Evolutionary conservation across 1,139 yeast genomes (phyloP).

Genomic region (Nakaseomyces kungkrabaensis): DNA sequence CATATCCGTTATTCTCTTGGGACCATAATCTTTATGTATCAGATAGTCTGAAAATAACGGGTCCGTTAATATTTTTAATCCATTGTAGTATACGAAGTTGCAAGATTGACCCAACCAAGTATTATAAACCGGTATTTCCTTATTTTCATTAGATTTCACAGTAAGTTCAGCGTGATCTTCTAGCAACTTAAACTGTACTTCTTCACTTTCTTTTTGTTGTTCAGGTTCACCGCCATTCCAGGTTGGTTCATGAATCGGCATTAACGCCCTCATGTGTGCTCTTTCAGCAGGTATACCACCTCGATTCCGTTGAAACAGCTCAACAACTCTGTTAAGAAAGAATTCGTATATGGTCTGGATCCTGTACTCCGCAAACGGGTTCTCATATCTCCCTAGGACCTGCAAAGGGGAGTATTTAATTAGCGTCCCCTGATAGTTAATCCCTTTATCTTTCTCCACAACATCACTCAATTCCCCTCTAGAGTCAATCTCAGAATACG

Average conservation of each 20-base stretch:
- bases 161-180: constrained; percentile 18
- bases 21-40: constrained; percentile 59
- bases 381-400: constrained; percentile 73
- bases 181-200: constrained; percentile 13
- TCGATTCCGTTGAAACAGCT: constrained; percentile 59
- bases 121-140: constrained; percentile 29
- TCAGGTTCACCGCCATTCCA: constrained; percentile 22
- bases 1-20: constrained; percentile 63
- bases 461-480: constrained; percentile 33
- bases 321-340: constrained; percentile 57
- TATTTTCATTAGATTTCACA: constrained; percentile 6
- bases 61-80: constrained; percentile 71
- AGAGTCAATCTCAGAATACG: constrained; percentile 46
- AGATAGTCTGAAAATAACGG: constrained; percentile 70
- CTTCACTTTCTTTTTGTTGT: constrained; percentile 31
- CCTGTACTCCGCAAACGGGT: constrained; percentile 86
- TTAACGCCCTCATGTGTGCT: constrained; percentile 38
- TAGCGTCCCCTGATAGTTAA: constrained; percentile 24
- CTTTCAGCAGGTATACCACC: constrained; percentile 53
- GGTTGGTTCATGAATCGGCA: constrained; percentile 50
- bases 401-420: constrained; percentile 38
- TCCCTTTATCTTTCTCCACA: constrained; percentile 16
- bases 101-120: constrained; percentile 96
- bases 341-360: constrained; percentile 87
- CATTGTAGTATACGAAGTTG: constrained; percentile 60